Evolutionary conservation across 257 asterid species (phyloP).

Genomic region (Solanum phureja): DNA sequence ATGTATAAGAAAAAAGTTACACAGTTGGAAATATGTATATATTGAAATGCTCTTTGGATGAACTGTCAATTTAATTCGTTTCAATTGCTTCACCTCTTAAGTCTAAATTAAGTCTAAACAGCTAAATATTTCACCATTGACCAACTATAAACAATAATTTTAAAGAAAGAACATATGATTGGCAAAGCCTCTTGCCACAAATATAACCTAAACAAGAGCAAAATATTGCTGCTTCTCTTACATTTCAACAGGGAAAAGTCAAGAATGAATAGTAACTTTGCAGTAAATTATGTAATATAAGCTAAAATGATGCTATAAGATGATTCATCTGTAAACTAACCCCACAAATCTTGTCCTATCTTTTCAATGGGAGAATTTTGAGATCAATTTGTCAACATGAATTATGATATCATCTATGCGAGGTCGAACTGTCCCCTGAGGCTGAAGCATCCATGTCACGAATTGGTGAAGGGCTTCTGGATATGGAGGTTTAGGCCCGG

Average conservation of each 20-base stretch:
- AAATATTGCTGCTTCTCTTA: not conserved
- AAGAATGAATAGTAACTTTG: not conserved
- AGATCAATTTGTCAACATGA: constrained; percentile 84
- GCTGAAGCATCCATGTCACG: constrained; percentile 98
- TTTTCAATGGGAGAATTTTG: constrained; percentile 58
- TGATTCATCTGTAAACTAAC: constrained; percentile 2
- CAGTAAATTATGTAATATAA: not conserved
- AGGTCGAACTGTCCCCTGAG: constrained; percentile 86
- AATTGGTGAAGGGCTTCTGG: constrained; percentile 95
- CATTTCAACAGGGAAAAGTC: not conserved
- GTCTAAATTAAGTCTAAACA: not conserved
- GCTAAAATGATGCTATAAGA: not conserved
- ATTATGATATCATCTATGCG: constrained; percentile 69
- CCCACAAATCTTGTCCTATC: not conserved
- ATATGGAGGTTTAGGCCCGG: constrained; percentile 72
- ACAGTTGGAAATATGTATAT: not conserved
- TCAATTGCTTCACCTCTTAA: not conserved
- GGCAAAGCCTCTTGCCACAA: not conserved
- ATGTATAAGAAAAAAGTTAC: not conserved
- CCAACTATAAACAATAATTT: not conserved
- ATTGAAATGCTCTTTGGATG: not conserved
- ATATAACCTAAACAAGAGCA: not conserved
- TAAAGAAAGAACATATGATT: not conserved
- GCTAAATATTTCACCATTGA: not conserved
- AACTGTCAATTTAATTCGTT: not conserved